Evolutionary conservation across 495 filamentous ascomycete genomes (phyloP), one percentile per base, ranked within the genome.

Genomic region (Xylaria longipes): DNA sequence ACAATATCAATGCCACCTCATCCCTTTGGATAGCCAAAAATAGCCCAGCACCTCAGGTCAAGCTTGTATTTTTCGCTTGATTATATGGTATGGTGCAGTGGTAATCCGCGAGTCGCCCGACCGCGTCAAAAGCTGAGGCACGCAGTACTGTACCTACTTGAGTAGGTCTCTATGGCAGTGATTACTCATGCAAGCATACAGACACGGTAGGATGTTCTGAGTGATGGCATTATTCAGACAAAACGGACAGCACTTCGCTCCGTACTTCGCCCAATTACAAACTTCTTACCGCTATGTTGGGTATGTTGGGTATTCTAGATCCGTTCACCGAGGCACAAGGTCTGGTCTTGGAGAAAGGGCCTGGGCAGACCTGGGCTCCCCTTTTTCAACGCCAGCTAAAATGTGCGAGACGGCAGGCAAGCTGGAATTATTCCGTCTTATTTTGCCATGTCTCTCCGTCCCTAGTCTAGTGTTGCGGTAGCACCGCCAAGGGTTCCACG

Each of bases 381-480:
- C 14, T n/a, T 43, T 45, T 58, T n/a, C 8, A 58, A 20, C 17
- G 56, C 31, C 7, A 60, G 31, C 12, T 4, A 60, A 60, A 60
- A 37, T n/a, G 20, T 22, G 31, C 25, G 31, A 60, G 33, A 37
- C 29, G 17, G 31, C 46, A 35, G 46, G 6, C 48, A 9, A 50
- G 57, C 27, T 62, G n/a, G 27, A 70, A 45, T 70, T 63, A 25
- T 54, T 22, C 60, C 60, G 68, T 64, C 68, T 64, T 70, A 64
- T 70, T 48, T 54, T 25, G 29, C 45, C 43, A 54, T 63, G 56
- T 54, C 58, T 52, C 31, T 35, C 31, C n/a, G 4, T 33, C 33
- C 48, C 33, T 15, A 31, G 33, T 67, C 33, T 60, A 37, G 57
- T 39, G 33, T 9, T 60, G 57, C 20, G 8, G 31, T 39, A 60